Evolutionary conservation across 306 rosid genomes (phyloP), one percentile per base, ranked within the genome.

Genomic region (Canavalia gladiata): DNA sequence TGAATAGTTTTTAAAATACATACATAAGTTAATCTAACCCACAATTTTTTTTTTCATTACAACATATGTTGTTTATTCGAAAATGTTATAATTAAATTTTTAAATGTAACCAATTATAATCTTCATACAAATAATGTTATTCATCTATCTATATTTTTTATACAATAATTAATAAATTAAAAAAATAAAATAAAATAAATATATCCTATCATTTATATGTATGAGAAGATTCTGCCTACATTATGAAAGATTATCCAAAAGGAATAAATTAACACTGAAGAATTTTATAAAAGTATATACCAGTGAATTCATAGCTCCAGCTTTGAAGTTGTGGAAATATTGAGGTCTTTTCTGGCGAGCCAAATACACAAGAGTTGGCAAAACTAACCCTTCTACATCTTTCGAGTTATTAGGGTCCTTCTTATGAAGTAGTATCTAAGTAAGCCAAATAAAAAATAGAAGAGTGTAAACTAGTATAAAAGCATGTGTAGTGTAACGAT

Each of bases 271-370:
- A 58, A 8, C 13, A 8, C 6, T 1, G 4, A 34, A 75, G 55
- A 60, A 49, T 25, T 39, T 25, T 8, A 12, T 6, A 39, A 62
- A 8, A 10, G 4, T 81, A 67, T 31, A 42, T 78, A 92, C 98
- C 97, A 95, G 31, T 25, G 98, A 89, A 87, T 95, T 95, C 95
- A 91, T 90, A 25, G 98, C 94, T 75, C 97, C 98, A 3, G 97
- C 97, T 86, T 94, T 92, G 87, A 87, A 94, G 86, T 92, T 88
- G 58, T 94, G 98, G 46, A 45, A 87, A 79, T 76, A 50, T 2
- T 87, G 92, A 8, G 95, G 97, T 18, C 98, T 88, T 83, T 94
- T 94, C 83, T 92, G 97, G 1, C 98, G 86, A 29, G 98, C 97
- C 82, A 94, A 77, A 85, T 94, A 94, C 54, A 90, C 95, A 3